Base-by-base conservation (phyloP, 306 rosid species). In the Carpinus viminea region DNA sequence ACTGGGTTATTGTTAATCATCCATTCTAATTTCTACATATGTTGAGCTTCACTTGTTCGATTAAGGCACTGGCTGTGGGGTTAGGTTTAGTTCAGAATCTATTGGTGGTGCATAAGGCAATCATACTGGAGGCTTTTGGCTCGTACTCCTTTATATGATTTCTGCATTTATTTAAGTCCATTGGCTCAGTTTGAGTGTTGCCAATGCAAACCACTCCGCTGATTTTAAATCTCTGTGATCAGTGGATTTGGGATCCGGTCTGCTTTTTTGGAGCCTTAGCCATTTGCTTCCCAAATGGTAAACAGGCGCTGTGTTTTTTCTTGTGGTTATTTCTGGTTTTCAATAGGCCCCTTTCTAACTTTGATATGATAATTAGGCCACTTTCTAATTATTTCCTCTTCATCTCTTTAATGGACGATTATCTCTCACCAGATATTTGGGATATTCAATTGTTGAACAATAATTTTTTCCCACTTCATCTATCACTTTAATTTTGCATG, bases 81-180 rank as follows among this genome's bases (percentile, higher is more conserved):
- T 76, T 34, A 48, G 70, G 66, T 48, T 20, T 1, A 38, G 68
- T 57, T 77, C 61, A 59, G 75, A 38, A 52, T 71, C 45, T 43
- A 72, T 53, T 47, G 60, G 24, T 47, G 60, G 24, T 57, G 5
- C 10, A 47, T 36, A 68, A n/a, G 76, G 52, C 31, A 77, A 72
- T 12, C 45, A 4, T 57, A 43, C 20, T 41, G 70, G 8, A 20
- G 53, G 46, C 52, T 12, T 75, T 4, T 71, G 56, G n/a, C 50
- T 77, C 55, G 64, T 20, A 59, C 24, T 21, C 5, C 15, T 59
- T 59, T 24, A 59, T 10, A 9, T 59, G 36, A 21, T 12, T 10
- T 66, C 17, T 66, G 50, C 26, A 66, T 66, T 66, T 38, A 66
- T 41, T 41, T n/a, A 41, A 66, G 72, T 66, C 15, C 24, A 66